These are phyloP conservation scores for Limnanthes douglasii DNA, from an alignment of 345 rosid genomes.

Conservation along the genomic window DNA sequence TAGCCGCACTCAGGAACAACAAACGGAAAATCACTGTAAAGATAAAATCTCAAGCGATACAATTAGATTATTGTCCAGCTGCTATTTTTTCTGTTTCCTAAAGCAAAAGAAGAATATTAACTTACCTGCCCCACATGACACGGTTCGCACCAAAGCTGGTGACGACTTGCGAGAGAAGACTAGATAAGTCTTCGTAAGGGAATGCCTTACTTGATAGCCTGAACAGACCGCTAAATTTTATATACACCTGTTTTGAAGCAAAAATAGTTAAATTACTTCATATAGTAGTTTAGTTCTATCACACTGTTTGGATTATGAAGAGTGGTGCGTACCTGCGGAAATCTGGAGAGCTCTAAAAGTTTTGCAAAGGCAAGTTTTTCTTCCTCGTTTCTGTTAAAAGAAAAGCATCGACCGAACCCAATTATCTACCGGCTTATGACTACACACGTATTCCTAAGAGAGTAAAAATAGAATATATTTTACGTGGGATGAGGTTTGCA, in stretches of 20 bases:
- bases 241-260: constrained; percentile 36
- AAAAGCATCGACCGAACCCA: no score
- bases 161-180: constrained; percentile 41
- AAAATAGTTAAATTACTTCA: not conserved
- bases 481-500: constrained; percentile 78
- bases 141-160: constrained; percentile 55
- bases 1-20: constrained; percentile 84
- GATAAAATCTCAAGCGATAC: not conserved
- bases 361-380: constrained; percentile 38
- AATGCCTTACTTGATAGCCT: constrained; percentile 53
- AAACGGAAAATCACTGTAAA: constrained; percentile 74
- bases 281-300: no score
- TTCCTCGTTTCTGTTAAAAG: constrained; percentile 47
- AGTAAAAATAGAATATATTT: constrained; percentile 11
- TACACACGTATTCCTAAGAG: constrained; percentile 3
- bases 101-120: not conserved
- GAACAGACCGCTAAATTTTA: constrained; percentile 81
- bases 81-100: not conserved
- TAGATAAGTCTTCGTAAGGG: constrained; percentile 52
- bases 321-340: constrained; percentile 46
- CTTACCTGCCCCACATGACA: constrained; percentile 93
- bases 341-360: constrained; percentile 64
- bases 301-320: not conserved
- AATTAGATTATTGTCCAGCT: constrained; percentile 1
- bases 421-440: not conserved